Base-by-base conservation (phyloP, 352 stramenopile genomes). In the Sclerospora graminicola region DNA sequence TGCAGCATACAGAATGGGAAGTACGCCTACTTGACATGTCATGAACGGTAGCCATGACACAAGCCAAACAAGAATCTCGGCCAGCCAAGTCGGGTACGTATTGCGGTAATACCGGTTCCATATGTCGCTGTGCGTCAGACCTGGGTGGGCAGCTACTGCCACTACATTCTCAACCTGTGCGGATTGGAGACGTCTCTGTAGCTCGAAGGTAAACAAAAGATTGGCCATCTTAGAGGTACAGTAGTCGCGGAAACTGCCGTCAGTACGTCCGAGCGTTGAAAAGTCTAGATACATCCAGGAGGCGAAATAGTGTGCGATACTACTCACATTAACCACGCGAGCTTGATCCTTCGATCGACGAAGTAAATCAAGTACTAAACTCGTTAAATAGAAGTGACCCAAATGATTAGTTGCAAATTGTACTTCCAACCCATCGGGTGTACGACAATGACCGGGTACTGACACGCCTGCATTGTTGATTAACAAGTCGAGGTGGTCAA, bases 371-470 rank as follows among this genome's bases (percentile, higher is more conserved):
- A 69, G 53, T 0, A 81, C 41, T 26, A 54, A 35, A 0, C 39
- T 33, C 6, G 72, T 81, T 8, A 84, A 41, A 5, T 46, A 34
- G 33, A 84, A 80, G 50, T 78, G 63, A 9, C 60, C 66, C 24
- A 84, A 21, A 50, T 82, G 59, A 52, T 84, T 84, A 13, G 62
- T 70, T 3, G 51, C 69, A 46, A 84, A 79, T 19, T 79, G 66
- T 8, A 36, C 49, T 50, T 82, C 69, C 29, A 60, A 35, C 13
- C 62, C 67, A 21, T 78, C 62, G 0, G 9, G 57, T 26, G 11
- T 30, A 26, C 26, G 65, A 56, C 5, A 54, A 51, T 19, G 59
- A 26, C 0, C 51, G 60, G 27, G 27, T 4, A 23, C 69, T 54
- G 38, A 3, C 27, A 74, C 51, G 15, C 72, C 72, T 9, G 69